Evolutionary conservation across 2,329 filamentous ascomycete genomes (phyloP).

Genomic region (Esteya vermicola): DNA sequence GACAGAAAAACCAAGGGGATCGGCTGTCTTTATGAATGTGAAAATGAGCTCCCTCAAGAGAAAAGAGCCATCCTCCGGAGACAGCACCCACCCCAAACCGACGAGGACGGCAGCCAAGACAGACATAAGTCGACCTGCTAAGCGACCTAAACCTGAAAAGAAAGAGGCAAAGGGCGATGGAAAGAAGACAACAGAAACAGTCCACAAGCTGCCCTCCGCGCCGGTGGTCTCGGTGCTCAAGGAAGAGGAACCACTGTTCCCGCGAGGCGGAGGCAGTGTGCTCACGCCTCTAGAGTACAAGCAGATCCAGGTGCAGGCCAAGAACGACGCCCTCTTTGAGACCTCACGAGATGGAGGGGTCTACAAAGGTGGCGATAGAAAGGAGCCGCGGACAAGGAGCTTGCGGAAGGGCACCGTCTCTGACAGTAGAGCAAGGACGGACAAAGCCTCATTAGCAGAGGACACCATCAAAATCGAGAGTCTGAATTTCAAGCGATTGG

Average conservation of each 20-base stretch:
- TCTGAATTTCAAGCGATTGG: constrained; percentile 74
- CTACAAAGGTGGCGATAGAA: constrained; percentile 29
- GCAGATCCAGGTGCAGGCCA: constrained; percentile 89
- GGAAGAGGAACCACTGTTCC: constrained; percentile 82
- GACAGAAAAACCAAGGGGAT: too few species aligned
- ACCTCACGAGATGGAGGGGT: constrained; percentile 50
- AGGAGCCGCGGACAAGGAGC: constrained; percentile 36
- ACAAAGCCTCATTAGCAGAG: constrained; percentile 40
- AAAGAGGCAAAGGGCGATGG: constrained; percentile 2
- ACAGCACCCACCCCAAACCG: constrained; percentile 2
- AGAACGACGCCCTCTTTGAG: constrained; percentile 74
- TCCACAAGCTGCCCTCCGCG: constrained; percentile 10
- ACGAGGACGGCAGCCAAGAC: not conserved
- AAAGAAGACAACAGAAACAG: constrained; percentile 1
- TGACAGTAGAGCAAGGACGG: too few species aligned
- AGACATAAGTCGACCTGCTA: constrained; percentile 7
- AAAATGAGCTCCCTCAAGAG: constrained; percentile 11
- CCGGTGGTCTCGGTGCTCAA: constrained; percentile 32
- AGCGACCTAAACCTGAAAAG: constrained; percentile 7
- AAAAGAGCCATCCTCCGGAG: constrained; percentile 7
- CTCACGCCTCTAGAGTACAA: constrained; percentile 91
- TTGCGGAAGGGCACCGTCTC: too few species aligned
- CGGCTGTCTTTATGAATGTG: not conserved
- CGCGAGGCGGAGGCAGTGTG: constrained; percentile 79
- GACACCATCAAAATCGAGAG: constrained; percentile 63